Evolutionary conservation across 2,329 filamentous ascomycete species (phyloP).

Genomic region (Exophiala sideris): DNA sequence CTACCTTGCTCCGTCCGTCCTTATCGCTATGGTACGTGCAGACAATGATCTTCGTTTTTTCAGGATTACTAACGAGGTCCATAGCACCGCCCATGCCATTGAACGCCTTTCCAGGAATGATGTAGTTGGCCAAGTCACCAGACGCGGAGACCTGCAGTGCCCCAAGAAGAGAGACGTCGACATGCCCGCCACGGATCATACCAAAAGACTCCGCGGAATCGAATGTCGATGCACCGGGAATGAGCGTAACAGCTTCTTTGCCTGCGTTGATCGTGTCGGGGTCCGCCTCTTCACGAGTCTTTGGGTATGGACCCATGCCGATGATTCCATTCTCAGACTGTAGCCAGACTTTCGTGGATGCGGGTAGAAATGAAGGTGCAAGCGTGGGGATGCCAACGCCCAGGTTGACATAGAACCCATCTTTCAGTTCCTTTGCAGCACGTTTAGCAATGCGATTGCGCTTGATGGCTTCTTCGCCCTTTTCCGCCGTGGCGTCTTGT

Average conservation of each 20-base stretch:
- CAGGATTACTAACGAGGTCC: slow-evolving; percentile 69
- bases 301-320: slow-evolving; percentile 77
- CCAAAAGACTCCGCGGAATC: slow-evolving; percentile 78
- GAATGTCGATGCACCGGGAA: slow-evolving; percentile 73
- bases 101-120: slow-evolving; percentile 79
- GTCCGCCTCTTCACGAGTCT: slow-evolving; percentile 66
- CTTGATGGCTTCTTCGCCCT: slow-evolving; percentile 50
- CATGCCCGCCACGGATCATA: slow-evolving; percentile 82
- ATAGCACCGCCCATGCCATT: slow-evolving; percentile 84
- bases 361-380: slow-evolving; percentile 70
- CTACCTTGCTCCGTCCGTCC: slow-evolving; percentile 65
- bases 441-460: slow-evolving; percentile 71
- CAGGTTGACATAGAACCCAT: slow-evolving; percentile 76
- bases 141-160: slow-evolving; percentile 75
- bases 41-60: slow-evolving; percentile 68
- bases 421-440: slow-evolving; percentile 75
- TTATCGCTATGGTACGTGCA: slow-evolving; percentile 68
- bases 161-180: slow-evolving; percentile 79
- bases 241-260: slow-evolving; percentile 79
- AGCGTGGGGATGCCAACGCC: slow-evolving; percentile 80
- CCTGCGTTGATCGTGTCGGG: slow-evolving; percentile 81
- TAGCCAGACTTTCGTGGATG: slow-evolving; percentile 70
- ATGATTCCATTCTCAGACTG: slow-evolving; percentile 85
- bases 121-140: slow-evolving; percentile 83
- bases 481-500: slow-evolving; percentile 38